phyloP scores from a whole-genome alignment of 2,329 filamentous ascomycete genomes.

The Grosmannia penicillata region DNA sequence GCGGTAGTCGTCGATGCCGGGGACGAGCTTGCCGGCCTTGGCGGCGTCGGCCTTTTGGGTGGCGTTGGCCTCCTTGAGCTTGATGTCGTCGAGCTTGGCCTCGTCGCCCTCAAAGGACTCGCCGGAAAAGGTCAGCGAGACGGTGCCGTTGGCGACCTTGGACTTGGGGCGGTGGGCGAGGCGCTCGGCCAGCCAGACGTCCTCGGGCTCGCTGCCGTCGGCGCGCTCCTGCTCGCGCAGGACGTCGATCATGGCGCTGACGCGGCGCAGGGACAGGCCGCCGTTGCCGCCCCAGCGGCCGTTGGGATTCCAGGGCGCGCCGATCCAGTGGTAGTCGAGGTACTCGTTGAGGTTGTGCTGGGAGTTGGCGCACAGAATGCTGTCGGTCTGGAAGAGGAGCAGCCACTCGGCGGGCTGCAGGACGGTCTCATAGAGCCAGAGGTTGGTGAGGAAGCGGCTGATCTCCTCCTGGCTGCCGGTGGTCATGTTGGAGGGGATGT shows the following conservation, averaged over 20 bases:
- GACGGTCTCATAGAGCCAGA: slow-evolving; percentile 35
- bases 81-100: slow-evolving; percentile 10
- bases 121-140: slow-evolving; percentile 33
- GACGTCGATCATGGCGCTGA: slow-evolving; percentile 37
- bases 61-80: slow-evolving; percentile 11
- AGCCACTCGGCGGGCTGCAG: slow-evolving; percentile 37
- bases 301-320: slow-evolving; percentile 30
- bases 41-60: slow-evolving; percentile 15
- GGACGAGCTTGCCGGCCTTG: slow-evolving; percentile 18
- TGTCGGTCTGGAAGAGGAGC: slow-evolving; percentile 39
- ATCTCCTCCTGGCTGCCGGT: slow-evolving; percentile 36
- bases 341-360: slow-evolving; percentile 30
- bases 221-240: slow-evolving; percentile 30
- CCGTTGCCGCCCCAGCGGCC: slow-evolving; percentile 34
- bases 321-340: slow-evolving; percentile 37
- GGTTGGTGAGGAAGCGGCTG: slow-evolving; percentile 33
- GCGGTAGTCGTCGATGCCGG: slow-evolving; percentile 33
- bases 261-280: slow-evolving; percentile 35
- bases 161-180: slow-evolving; percentile 32
- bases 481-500: slow-evolving; percentile 36
- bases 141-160: slow-evolving; percentile 35
- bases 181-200: slow-evolving; percentile 39
- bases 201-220: slow-evolving; percentile 32
- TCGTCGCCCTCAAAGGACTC: slow-evolving; percentile 27
- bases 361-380: slow-evolving; percentile 39